Evolutionary conservation across 2,329 filamentous ascomycete genomes (phyloP).

Genomic region (Coniochaeta sp.): DNA sequence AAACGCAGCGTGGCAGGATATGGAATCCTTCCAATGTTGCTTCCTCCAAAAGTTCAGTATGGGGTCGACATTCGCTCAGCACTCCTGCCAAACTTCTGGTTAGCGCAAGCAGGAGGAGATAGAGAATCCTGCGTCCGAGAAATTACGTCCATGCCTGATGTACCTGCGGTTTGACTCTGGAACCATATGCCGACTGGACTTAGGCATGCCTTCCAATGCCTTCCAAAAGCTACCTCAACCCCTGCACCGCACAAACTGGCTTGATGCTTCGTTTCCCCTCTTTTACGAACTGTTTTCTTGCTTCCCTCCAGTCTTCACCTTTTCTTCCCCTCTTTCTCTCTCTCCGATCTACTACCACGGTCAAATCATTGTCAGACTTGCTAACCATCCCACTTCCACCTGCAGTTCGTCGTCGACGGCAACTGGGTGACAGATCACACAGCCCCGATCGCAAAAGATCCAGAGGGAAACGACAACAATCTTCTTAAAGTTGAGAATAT

Average conservation of each 20-base stretch:
- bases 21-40: neutral
- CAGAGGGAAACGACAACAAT: slow-evolving; percentile 85
- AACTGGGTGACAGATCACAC: slow-evolving; percentile 79
- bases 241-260: neutral
- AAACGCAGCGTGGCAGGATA: neutral
- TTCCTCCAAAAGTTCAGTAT: neutral
- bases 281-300: neutral
- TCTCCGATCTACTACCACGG: neutral
- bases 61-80: neutral
- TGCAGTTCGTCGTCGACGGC: slow-evolving; percentile 90
- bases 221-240: neutral
- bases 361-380: neutral
- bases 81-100: neutral
- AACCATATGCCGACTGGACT: neutral
- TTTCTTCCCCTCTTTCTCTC: neutral
- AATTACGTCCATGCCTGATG: neutral
- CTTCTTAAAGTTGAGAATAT: slow-evolving; percentile 73
- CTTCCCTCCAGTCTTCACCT: slow-evolving; percentile 7
- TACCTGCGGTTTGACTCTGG: neutral
- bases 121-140: neutral
- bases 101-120: neutral
- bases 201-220: neutral
- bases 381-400: slow-evolving; percentile 11
- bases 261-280: neutral
- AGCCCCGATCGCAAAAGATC: slow-evolving; percentile 75